A percentile compares a stretch with the other conserved stretches of the same genome.
Evolutionary conservation across 352 stramenopile genomes (phyloP).

Genomic region (Globisporangium acanthophoron): DNA sequence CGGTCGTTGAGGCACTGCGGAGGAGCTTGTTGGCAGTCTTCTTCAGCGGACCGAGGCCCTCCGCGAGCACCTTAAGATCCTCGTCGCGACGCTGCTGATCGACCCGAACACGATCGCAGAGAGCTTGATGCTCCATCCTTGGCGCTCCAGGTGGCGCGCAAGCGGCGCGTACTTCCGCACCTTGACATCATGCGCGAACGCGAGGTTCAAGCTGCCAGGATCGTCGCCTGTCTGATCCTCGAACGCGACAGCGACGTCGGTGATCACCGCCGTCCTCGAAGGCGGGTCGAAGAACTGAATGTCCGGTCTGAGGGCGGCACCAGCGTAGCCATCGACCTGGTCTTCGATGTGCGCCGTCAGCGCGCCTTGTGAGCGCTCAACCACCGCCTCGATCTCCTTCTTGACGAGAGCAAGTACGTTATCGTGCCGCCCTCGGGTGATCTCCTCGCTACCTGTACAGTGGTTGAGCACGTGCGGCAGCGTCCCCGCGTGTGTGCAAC

Average conservation of each 20-base stretch:
- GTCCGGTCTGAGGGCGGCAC: not conserved
- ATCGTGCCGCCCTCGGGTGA: slow-evolving; percentile 6
- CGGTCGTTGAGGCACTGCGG: not conserved
- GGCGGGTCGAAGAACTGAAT: slow-evolving; percentile 4
- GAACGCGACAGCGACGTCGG: slow-evolving; percentile 1
- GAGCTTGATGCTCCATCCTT: slow-evolving; percentile 4
- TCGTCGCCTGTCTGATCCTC: not conserved
- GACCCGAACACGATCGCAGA: slow-evolving; percentile 7
- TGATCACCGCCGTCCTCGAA: not conserved
- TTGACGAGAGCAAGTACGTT: not conserved
- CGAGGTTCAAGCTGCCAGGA: not conserved
- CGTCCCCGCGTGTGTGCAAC: slow-evolving; percentile 4
- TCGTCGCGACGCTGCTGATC: slow-evolving; percentile 1
- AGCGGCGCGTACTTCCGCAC: slow-evolving; percentile 7
- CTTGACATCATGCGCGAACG: slow-evolving; percentile 1
- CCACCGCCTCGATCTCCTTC: not conserved
- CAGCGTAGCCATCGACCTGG: not conserved
- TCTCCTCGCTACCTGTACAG: not conserved
- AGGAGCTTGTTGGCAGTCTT: not conserved
- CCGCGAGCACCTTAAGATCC: slow-evolving; percentile 6
- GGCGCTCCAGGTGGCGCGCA: not conserved
- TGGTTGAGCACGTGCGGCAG: slow-evolving; percentile 11
- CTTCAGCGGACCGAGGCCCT: slow-evolving; percentile 8
- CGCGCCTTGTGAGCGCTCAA: not conserved
- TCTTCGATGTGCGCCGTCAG: not conserved